A percentile compares a stretch with the other conserved stretches of the same genome.
These are phyloP conservation scores for Nicotiana benthamiana DNA, from an alignment of 257 asterid species.

Conservation along the genomic window DNA sequence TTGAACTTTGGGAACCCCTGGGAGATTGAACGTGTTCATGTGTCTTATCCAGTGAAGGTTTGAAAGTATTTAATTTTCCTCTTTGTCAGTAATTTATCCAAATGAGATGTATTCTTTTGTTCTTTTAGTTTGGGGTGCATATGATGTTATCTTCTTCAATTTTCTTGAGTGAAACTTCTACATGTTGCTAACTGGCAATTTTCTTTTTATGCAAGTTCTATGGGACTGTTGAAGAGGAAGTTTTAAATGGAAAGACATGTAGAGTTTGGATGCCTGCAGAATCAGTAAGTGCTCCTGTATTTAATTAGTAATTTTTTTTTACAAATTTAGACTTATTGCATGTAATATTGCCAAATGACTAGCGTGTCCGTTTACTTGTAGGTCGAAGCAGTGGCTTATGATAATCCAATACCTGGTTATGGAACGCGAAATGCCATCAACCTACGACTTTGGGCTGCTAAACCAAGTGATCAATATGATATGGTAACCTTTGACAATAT, in stretches of 20 bases:
- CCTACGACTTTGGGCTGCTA: constrained; percentile 53
- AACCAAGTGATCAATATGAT: constrained; percentile 49
- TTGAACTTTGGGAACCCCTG: constrained; percentile 50
- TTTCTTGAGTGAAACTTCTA: constrained; percentile 11
- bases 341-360: background rate
- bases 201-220: constrained; percentile 26
- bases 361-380: constrained; percentile 8
- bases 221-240: constrained; percentile 40
- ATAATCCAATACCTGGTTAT: constrained; percentile 47
- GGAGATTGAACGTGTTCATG: constrained; percentile 53
- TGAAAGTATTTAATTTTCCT: constrained; percentile 15
- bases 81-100: constrained; percentile 1
- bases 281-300: constrained; percentile 27
- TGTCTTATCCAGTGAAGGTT: constrained; percentile 47
- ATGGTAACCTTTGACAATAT: constrained; percentile 26
- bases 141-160: background rate
- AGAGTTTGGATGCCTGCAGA: constrained; percentile 47
- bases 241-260: constrained; percentile 25
- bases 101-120: background rate
- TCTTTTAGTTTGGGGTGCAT: background rate
- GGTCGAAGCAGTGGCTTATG: constrained; percentile 54
- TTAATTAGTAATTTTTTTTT: background rate
- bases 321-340: background rate
- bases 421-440: constrained; percentile 45
- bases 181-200: constrained; percentile 6